Conservation (phyloP, 768 basidiomycete genomes). For the Rubroboletus pulcherrimus region DNA sequence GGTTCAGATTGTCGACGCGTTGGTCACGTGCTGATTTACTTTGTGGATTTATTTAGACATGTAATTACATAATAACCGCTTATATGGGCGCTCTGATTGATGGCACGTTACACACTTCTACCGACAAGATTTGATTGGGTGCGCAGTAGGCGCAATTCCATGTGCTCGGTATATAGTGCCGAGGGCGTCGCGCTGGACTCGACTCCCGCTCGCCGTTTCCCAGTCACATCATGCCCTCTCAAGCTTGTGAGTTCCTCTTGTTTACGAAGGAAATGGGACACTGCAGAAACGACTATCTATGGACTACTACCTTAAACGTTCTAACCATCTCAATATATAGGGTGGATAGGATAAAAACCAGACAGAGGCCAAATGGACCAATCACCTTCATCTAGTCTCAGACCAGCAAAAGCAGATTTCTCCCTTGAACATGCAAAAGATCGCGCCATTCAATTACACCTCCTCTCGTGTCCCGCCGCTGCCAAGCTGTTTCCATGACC, state of each 20-base stretch:
- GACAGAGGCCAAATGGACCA: background rate
- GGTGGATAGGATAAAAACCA: conserved; percentile 19
- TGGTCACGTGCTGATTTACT: conserved; percentile 33
- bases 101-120: background rate
- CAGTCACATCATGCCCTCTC: background rate
- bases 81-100: conserved; percentile 18
- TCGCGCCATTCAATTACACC: conserved; percentile 59
- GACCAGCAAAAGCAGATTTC: conserved; percentile 28
- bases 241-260: conserved; percentile 2
- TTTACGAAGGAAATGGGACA: conserved; percentile 4
- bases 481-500: conserved; percentile 69
- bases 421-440: conserved; percentile 35
- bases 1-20: conserved; percentile 33
- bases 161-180: conserved; percentile 28
- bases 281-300: conserved; percentile 13
- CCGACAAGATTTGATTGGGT: conserved; percentile 14
- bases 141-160: conserved; percentile 25
- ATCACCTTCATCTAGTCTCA: conserved; percentile 15
- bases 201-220: background rate
- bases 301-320: conserved; percentile 13
- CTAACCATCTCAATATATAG: conserved; percentile 7
- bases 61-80: conserved; percentile 17
- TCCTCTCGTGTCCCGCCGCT: conserved; percentile 54
- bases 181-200: background rate
- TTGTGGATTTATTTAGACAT: conserved; percentile 7